Evolutionary conservation across 2,329 filamentous ascomycete species (phyloP).

Genomic region (Penicillium rolfsii): DNA sequence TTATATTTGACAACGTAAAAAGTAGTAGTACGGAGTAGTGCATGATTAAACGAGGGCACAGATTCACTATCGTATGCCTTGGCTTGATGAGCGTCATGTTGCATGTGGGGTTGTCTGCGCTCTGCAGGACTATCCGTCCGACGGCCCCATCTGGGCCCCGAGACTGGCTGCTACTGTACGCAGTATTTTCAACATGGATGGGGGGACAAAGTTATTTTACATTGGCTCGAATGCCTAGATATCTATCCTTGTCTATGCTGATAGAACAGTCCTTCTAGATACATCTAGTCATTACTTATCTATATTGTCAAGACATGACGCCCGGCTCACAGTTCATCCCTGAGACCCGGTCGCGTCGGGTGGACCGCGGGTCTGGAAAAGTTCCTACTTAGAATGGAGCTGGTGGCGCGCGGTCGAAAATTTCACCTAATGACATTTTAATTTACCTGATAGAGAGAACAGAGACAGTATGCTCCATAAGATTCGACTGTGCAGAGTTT

Average conservation of each 20-base stretch:
- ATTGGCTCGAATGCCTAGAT: not conserved
- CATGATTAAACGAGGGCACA: not conserved
- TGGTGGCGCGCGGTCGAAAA: not conserved
- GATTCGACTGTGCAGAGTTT: slow-evolving; percentile 8
- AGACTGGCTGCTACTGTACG: not conserved
- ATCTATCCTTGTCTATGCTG: not conserved
- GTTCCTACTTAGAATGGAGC: not conserved
- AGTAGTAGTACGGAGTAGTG: slow-evolving; percentile 1
- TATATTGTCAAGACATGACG: not conserved
- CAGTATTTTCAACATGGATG: not conserved
- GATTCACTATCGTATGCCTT: not conserved
- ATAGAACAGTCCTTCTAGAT: not conserved
- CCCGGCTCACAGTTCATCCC: not conserved
- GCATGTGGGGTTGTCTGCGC: not conserved
- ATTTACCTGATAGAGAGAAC: not conserved
- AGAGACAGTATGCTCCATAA: not conserved
- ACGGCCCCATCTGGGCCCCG: not conserved
- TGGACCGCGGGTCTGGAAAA: slow-evolving; percentile 1
- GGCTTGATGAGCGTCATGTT: not conserved
- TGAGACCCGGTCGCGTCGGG: slow-evolving; percentile 1
- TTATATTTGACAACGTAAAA: not conserved
- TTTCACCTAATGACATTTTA: not conserved
- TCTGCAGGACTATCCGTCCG: not conserved
- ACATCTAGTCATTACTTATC: not conserved
- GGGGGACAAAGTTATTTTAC: not conserved